These are phyloP conservation scores for Populus deltoides DNA, from an alignment of 345 rosid genomes.

Conservation along the genomic window DNA sequence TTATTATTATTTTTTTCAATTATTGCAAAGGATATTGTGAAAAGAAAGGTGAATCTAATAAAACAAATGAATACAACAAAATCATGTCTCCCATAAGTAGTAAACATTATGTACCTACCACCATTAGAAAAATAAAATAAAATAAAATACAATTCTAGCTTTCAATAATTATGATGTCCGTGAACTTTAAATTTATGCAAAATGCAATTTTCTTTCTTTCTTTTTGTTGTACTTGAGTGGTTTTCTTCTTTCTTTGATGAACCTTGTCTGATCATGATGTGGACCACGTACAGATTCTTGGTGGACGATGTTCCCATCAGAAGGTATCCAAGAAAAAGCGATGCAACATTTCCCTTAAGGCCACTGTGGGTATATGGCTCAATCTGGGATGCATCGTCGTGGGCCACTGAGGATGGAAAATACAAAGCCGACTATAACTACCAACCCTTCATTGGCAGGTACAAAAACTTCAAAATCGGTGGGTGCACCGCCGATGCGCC, in stretches of 20 bases:
- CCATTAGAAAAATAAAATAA: neutral
- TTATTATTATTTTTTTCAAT: no score
- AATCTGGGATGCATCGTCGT: constrained; percentile 88
- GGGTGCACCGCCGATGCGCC: constrained; percentile 50
- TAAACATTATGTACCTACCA: neutral
- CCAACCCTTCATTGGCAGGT: constrained; percentile 77
- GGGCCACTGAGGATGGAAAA: constrained; percentile 92
- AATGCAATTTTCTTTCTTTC: no score
- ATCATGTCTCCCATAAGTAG: neutral
- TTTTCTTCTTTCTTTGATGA: neutral
- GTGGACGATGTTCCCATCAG: constrained; percentile 91
- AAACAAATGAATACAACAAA: neutral
- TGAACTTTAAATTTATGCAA: no score
- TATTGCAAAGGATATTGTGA: neutral
- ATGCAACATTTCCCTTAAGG: constrained; percentile 61
- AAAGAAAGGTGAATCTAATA: neutral
- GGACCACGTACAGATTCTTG: constrained; percentile 48
- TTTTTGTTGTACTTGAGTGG: neutral
- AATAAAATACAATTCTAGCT: no score
- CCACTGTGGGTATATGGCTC: constrained; percentile 89
- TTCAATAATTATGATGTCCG: no score
- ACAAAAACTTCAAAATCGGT: constrained; percentile 52
- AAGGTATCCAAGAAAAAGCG: constrained; percentile 60
- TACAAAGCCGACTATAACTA: constrained; percentile 70
- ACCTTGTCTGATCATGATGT: neutral